Evolutionary conservation across 1,284 basidiomycete genomes (phyloP), one percentile per base, ranked within the genome.

Genomic region (Takashimella tepidaria): DNA sequence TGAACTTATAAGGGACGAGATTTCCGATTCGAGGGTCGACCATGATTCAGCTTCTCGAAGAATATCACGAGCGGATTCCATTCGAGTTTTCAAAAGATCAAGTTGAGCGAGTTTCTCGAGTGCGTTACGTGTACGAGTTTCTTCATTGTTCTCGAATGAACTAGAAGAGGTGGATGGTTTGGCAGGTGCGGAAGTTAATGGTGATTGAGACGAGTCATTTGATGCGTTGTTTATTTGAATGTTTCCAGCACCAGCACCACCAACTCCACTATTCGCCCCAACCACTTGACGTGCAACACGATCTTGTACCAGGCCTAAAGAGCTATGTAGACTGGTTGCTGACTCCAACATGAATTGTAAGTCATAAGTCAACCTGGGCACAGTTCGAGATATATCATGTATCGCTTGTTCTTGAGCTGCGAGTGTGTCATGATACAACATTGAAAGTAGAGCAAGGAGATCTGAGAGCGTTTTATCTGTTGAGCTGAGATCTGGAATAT

Each of bases 311-410:
- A 79, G 78, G 16, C 79, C 76, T 16, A 93, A 77, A 5, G 82
- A 77, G 21, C 75, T 76, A 60, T 88, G 85, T 19, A 96, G 79
- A 1, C 87, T 82, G 12, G 87, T 75, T 0, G 92, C 90, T 37
- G 86, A 85, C 68, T 96, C 92, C 47, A 88, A 85, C 84, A 96
- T 92, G 75, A 95, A 92, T 70, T 96, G 92, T 20, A 97, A 79
- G 74, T 96, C 92, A 69, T 95, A 96, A 1, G 86, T 85, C 45
- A 97, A 80, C 37, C 92, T 83, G 4, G 92, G 90, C 10, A 93
- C 85, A 3, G 85, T 84, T 47, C 90, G 83, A 1, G 90, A 89
- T 46, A 95, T 88, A 66, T 93, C 90, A 67, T 90, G 86, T 57
- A 97, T 92, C 45, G 84, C 83, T 60, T 85, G 84, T 72, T 96